Evolutionary conservation across 108 stramenopile genomes (phyloP), one percentile per base, ranked within the genome.

Genomic region (Mayamaea pseudoterrestris): DNA sequence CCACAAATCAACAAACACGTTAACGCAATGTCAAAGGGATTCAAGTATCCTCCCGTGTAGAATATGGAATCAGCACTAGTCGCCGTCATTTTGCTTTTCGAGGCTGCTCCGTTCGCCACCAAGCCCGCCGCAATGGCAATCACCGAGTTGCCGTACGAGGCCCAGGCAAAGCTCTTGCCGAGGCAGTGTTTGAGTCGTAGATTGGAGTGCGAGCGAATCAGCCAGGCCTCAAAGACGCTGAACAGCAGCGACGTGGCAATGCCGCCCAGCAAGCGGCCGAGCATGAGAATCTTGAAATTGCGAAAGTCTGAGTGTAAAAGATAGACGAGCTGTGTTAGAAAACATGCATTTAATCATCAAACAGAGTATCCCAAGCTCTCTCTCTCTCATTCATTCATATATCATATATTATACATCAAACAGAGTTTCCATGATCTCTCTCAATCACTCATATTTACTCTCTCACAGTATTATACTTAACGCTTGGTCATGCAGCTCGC

Each of bases 201-300:
- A 58, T 80, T 83, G 25, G 64, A 57, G 53, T 92, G 90, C 11
- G 81, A 65, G 11, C 80, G 71, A 53, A 92, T 87, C 42, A 94
- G 80, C 96, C 96, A 97, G 5, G 91, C 79, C 44, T 97, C 96
- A 58, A 97, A 97, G 16, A 92, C 90, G 40, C 71, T 73, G 52
- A 90, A 93, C 8, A 93, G 58, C 11, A 93, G 65, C 23, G 83
- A 86, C 11, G 94, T 95, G 12, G 92, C 74, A 18, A 97, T 62
- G 18, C 96, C 96, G 27, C 93, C 93, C 46, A 97, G 44, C 20
- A 97, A 48, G 13, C 96, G 68, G 14, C 96, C 96, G 13, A 90
- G 37, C 74, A 94, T 80, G 43, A 97, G 90, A 35, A 89, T 63
- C 6, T 53, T 16, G 49, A 85, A 92, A 53, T 61, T 61, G 45